These are phyloP conservation scores for Rhizomucor pusillus DNA, from an alignment of 371 early-diverging fungal genomes.

Conservation along the genomic window DNA sequence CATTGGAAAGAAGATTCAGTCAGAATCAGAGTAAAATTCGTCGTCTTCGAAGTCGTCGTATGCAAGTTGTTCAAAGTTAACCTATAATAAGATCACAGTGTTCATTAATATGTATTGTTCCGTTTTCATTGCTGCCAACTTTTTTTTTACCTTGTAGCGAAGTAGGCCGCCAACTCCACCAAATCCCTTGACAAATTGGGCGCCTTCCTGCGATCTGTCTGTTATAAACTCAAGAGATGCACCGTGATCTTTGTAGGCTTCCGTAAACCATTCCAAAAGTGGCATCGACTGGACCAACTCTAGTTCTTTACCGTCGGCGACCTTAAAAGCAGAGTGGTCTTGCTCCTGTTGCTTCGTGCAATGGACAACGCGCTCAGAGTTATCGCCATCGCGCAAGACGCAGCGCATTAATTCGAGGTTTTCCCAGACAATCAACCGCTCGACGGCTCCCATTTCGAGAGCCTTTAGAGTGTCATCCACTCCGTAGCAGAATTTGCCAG, in stretches of 20 bases:
- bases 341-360: slow-evolving; percentile 85
- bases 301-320: slow-evolving; percentile 56
- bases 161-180: slow-evolving; percentile 99
- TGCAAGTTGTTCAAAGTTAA: slow-evolving; percentile 68
- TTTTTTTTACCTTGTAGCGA: slow-evolving; percentile 45
- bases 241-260: slow-evolving; percentile 96
- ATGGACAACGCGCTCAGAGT: slow-evolving; percentile 67
- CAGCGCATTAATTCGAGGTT: slow-evolving; percentile 74
- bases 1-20: slow-evolving; percentile 26
- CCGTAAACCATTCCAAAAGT: slow-evolving; percentile 99
- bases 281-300: slow-evolving; percentile 79
- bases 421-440: slow-evolving; percentile 95
- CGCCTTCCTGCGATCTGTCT: slow-evolving; percentile 97
- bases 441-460: slow-evolving; percentile 92
- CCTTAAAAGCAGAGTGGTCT: slow-evolving; percentile 58
- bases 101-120: neutral
- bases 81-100: slow-evolving; percentile 67
- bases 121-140: too few relatives aligned
- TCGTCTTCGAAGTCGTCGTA: slow-evolving; percentile 42
- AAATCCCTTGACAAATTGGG: slow-evolving; percentile 99
- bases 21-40: slow-evolving; percentile 47
- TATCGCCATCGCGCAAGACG: slow-evolving; percentile 72
- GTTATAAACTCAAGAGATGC: slow-evolving; percentile 96
- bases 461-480: slow-evolving; percentile 93
- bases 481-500: slow-evolving; percentile 94